A percentile compares a stretch with the other conserved stretches of the same genome.
phyloP scores from a whole-genome alignment of 768 basidiomycete species.

The Phylloporus sp. region DNA sequence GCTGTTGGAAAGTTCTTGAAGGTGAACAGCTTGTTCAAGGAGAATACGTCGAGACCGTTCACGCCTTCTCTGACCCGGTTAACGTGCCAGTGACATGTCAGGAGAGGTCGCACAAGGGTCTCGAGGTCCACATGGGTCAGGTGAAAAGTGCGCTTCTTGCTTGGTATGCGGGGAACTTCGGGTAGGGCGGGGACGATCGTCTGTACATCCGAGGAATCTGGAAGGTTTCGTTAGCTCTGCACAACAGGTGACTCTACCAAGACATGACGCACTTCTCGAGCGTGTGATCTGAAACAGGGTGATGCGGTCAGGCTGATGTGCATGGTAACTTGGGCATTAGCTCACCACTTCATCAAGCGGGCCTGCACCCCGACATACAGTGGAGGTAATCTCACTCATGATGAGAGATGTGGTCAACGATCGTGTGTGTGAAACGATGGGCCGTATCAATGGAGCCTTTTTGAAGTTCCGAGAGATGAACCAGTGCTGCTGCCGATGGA shows the following conservation, averaged over 20 bases:
- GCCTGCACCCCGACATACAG: background rate
- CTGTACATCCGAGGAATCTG: slow-evolving; percentile 20
- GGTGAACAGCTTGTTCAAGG: slow-evolving; percentile 27
- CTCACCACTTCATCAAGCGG: slow-evolving; percentile 22
- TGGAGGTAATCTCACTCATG: slow-evolving; percentile 5
- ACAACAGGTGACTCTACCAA: background rate
- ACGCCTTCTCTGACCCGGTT: slow-evolving; percentile 6
- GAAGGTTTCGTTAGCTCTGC: background rate
- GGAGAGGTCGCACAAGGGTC: slow-evolving; percentile 35
- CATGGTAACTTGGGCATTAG: background rate
- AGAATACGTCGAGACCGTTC: slow-evolving; percentile 14
- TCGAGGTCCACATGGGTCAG: slow-evolving; percentile 32
- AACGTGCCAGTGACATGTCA: slow-evolving; percentile 29
- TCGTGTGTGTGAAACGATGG: background rate
- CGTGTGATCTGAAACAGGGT: slow-evolving; percentile 12
- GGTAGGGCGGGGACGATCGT: slow-evolving; percentile 14
- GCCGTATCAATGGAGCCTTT: background rate
- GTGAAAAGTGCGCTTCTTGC: slow-evolving; percentile 33
- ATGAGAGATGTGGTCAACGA: background rate
- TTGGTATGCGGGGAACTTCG: slow-evolving; percentile 25
- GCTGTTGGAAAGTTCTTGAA: slow-evolving; percentile 24
- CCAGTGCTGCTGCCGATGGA: background rate
- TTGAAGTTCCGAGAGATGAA: background rate
- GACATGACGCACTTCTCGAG: slow-evolving; percentile 18
- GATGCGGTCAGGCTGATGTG: background rate